Conservation (phyloP, 148 eudicot genomes). For the Spergularia marina region DNA sequence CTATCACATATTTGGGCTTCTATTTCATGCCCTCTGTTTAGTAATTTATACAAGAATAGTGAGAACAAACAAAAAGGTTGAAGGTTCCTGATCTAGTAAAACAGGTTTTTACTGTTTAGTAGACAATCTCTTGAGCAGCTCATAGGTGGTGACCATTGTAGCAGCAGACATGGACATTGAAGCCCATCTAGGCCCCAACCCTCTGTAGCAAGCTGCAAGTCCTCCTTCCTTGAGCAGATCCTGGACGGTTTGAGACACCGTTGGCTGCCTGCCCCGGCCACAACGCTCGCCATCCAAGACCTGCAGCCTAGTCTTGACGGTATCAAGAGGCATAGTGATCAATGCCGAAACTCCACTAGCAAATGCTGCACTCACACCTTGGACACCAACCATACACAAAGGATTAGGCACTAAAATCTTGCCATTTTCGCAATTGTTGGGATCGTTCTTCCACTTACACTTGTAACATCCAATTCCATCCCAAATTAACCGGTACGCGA, state of each 20-base stretch:
- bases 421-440: slow-evolving; percentile 25
- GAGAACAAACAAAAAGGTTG: not conserved
- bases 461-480: slow-evolving; percentile 51
- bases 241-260: slow-evolving; percentile 45
- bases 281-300: slow-evolving; percentile 46
- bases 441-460: slow-evolving; percentile 47
- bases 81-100: not conserved
- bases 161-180: slow-evolving; percentile 76
- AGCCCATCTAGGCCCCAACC: slow-evolving; percentile 71
- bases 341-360: slow-evolving; percentile 64
- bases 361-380: slow-evolving; percentile 62
- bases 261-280: slow-evolving; percentile 37
- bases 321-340: slow-evolving; percentile 68
- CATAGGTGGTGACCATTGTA: slow-evolving; percentile 74
- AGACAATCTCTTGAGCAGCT: slow-evolving; percentile 64
- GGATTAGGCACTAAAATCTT: slow-evolving; percentile 33
- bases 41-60: not conserved
- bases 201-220: slow-evolving; percentile 63
- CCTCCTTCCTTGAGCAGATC: slow-evolving; percentile 66
- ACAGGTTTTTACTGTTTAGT: slow-evolving; percentile 38
- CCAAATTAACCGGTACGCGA: slow-evolving; percentile 56
- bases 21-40: slow-evolving; percentile 5
- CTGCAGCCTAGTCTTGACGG: slow-evolving; percentile 61
- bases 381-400: slow-evolving; percentile 48
- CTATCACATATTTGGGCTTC: not conserved